phyloP scores from a whole-genome alignment of 257 asterid genomes.

The Linderniella brevidens region DNA sequence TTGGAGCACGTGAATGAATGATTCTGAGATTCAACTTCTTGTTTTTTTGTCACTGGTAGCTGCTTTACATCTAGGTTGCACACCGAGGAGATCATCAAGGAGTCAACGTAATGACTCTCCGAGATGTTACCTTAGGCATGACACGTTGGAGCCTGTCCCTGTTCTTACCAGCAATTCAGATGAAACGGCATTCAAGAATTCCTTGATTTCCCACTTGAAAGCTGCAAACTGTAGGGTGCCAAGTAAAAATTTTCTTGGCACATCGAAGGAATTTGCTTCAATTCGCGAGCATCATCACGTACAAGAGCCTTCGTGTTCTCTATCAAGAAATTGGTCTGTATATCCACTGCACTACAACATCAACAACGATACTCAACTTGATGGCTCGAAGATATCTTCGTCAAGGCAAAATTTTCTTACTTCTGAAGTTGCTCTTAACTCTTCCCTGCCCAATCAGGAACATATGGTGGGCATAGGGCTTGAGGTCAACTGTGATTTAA shows the following conservation, averaged over 20 bases:
- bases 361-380: conserved; percentile 19
- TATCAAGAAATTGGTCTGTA: conserved; percentile 30
- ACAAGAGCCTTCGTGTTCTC: conserved; percentile 7
- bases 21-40: background rate
- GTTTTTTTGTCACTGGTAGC: conserved; percentile 30
- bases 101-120: conserved; percentile 58
- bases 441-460: conserved; percentile 11
- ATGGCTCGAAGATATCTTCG: conserved; percentile 9
- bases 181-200: conserved; percentile 9
- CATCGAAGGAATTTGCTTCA: conserved; percentile 13
- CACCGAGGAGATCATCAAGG: conserved; percentile 67
- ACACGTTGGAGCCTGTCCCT: conserved; percentile 15
- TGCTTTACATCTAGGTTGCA: conserved; percentile 90
- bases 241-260: conserved; percentile 11
- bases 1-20: too few species aligned
- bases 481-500: conserved; percentile 49
- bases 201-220: conserved; percentile 12
- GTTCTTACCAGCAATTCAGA: conserved; percentile 19
- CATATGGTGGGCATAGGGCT: conserved; percentile 11
- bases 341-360: conserved; percentile 46
- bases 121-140: conserved; percentile 50
- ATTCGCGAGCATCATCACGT: conserved; percentile 13
- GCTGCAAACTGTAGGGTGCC: conserved; percentile 8
- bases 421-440: conserved; percentile 11
- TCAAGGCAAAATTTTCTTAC: conserved; percentile 8